Evolutionary conservation across 1,284 basidiomycete genomes (phyloP).

Genomic region (Wallemia ichthyophaga): DNA sequence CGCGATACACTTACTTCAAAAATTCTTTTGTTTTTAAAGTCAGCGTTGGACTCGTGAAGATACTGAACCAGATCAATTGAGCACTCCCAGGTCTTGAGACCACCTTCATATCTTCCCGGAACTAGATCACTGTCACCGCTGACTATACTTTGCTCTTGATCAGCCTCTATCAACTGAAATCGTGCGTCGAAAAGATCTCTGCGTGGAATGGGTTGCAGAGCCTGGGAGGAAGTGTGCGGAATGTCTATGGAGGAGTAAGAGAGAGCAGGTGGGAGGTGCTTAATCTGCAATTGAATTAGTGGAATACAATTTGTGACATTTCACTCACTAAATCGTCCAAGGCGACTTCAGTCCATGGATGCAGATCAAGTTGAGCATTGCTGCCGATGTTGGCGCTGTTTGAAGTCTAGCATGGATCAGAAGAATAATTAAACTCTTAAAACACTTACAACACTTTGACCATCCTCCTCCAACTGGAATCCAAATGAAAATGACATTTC

Average conservation of each 20-base stretch:
- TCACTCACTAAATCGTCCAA: neutral
- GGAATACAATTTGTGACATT: neutral
- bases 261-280: slow-evolving; percentile 10
- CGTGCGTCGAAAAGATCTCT: slow-evolving; percentile 79
- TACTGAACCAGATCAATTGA: slow-evolving; percentile 45
- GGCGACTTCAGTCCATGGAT: neutral
- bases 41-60: slow-evolving; percentile 6
- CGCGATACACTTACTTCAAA: slow-evolving; percentile 26
- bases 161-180: slow-evolving; percentile 43
- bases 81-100: slow-evolving; percentile 93
- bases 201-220: slow-evolving; percentile 25
- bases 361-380: neutral
- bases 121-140: slow-evolving; percentile 47
- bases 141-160: slow-evolving; percentile 11
- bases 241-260: slow-evolving; percentile 12
- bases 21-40: slow-evolving; percentile 20
- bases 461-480: neutral
- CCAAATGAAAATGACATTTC: neutral
- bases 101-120: slow-evolving; percentile 78
- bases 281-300: slow-evolving; percentile 5
- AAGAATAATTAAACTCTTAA: neutral
- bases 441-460: neutral
- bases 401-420: neutral
- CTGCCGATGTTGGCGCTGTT: neutral
- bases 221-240: slow-evolving; percentile 5